A percentile compares a stretch with the other conserved stretches of the same genome.
Conservation (phyloP, 345 rosid species). For the Eucalyptus caleyi region DNA sequence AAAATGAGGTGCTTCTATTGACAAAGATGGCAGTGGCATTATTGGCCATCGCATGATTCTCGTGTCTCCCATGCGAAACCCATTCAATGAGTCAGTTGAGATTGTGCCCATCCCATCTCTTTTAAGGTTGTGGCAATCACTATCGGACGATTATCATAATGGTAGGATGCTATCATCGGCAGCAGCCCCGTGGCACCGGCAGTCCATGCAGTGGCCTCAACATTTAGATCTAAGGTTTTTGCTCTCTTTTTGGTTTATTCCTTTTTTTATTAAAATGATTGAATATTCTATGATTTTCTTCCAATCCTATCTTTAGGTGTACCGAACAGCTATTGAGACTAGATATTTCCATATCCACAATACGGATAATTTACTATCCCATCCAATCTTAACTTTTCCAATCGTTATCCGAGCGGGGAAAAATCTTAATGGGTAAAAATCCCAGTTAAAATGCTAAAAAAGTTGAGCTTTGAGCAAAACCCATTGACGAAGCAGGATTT, state of each 20-base stretch:
- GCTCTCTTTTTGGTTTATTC: background rate
- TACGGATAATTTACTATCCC: background rate
- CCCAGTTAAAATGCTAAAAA: background rate
- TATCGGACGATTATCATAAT: rapidly evolving
- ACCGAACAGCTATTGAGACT: background rate
- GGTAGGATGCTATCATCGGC: rapidly evolving
- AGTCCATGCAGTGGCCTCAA: rapidly evolving
- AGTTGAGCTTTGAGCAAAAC: background rate
- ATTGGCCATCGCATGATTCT: background rate
- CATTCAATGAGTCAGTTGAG: rapidly evolving
- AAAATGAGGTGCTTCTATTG: background rate
- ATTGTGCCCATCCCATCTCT: background rate
- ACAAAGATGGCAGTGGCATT: background rate
- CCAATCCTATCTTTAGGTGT: background rate
- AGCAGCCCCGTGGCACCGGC: rapidly evolving
- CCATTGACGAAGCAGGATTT: background rate
- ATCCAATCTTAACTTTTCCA: background rate
- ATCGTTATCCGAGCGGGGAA: background rate
- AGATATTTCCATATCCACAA: background rate
- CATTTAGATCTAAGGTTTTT: background rate
- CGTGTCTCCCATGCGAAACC: background rate
- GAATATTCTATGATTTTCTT: background rate
- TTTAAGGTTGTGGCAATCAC: background rate
- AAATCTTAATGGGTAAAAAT: background rate
- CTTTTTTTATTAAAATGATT: background rate